These are phyloP conservation scores for Prunus persica DNA, from an alignment of 306 rosid genomes.

Conservation along the genomic window DNA sequence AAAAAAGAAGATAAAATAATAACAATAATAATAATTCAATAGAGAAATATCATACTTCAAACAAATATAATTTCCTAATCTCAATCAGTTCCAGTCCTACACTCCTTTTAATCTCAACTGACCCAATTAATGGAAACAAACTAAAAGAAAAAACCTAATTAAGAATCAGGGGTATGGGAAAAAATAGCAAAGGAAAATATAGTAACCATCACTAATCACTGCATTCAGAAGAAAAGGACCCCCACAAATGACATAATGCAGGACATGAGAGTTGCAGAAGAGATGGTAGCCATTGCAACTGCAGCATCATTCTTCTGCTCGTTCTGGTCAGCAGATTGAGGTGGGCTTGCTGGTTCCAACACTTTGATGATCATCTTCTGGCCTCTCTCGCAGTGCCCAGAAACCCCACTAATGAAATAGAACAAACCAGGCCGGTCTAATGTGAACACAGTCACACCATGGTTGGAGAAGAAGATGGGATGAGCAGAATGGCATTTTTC, in stretches of 20 bases:
- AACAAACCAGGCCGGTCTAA: slow-evolving; percentile 60
- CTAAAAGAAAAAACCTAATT: not conserved
- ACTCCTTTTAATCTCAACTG: not conserved
- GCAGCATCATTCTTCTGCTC: slow-evolving; percentile 17
- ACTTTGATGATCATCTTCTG: slow-evolving; percentile 73
- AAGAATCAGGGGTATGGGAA: not conserved
- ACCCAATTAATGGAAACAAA: not conserved
- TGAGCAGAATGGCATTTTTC: slow-evolving; percentile 47
- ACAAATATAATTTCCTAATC: no score
- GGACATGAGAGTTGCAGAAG: slow-evolving; percentile 4
- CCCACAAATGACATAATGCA: slow-evolving; percentile 14
- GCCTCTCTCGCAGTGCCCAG: slow-evolving; percentile 72
- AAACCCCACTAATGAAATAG: slow-evolving; percentile 82
- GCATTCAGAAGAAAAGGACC: slow-evolving; percentile 1
- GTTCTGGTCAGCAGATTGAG: slow-evolving; percentile 24
- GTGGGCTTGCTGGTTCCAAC: slow-evolving; percentile 42
- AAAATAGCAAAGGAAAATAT: not conserved
- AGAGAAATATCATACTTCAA: not conserved
- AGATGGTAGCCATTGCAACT: slow-evolving; percentile 13
- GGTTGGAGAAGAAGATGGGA: slow-evolving; percentile 68
- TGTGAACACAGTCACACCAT: slow-evolving; percentile 41
- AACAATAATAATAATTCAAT: no score
- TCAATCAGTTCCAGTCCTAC: not conserved
- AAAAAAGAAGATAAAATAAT: no score
- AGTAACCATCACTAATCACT: no score